Evolutionary conservation across 1,139 yeast species (phyloP).

Genomic region (Kurtzmaniella quercitrusa): DNA sequence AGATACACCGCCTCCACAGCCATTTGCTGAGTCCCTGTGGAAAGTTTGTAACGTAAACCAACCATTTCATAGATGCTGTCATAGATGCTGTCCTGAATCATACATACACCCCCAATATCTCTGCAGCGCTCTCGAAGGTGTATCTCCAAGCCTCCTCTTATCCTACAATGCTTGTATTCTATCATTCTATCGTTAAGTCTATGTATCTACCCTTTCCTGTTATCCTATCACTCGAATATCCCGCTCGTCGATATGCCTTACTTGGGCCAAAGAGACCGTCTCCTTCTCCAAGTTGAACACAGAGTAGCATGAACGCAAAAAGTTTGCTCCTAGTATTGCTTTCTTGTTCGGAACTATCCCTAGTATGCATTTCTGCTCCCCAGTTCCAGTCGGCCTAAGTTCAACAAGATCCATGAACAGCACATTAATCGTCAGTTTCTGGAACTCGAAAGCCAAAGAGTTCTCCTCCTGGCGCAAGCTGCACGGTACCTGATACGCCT

Average conservation of each 20-base stretch:
- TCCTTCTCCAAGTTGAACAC: constrained; percentile 37
- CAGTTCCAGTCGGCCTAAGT: constrained; percentile 12
- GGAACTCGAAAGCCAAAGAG: constrained; percentile 23
- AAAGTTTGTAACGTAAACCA: no score
- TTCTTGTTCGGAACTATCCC: constrained; percentile 14
- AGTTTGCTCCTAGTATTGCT: constrained; percentile 30
- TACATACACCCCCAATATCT: no score
- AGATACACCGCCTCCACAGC: no score
- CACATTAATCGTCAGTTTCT: constrained; percentile 18
- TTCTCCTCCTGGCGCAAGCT: constrained; percentile 21
- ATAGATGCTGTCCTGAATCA: no score
- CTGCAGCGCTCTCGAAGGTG: no score
- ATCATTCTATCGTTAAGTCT: not conserved
- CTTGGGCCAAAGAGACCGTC: constrained; percentile 35
- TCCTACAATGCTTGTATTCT: no score
- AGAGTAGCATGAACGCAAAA: constrained; percentile 33
- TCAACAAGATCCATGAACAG: constrained; percentile 21
- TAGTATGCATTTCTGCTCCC: constrained; percentile 12
- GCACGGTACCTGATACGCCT: constrained; percentile 26
- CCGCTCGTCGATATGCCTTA: constrained; percentile 23
- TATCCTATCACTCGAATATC: constrained; percentile 15
- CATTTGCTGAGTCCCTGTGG: no score
- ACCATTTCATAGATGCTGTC: no score
- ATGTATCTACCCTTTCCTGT: not conserved
- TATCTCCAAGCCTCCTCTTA: not conserved